phyloP scores from a whole-genome alignment of 2,329 filamentous ascomycete species.

The Aspergillus bombycis region DNA sequence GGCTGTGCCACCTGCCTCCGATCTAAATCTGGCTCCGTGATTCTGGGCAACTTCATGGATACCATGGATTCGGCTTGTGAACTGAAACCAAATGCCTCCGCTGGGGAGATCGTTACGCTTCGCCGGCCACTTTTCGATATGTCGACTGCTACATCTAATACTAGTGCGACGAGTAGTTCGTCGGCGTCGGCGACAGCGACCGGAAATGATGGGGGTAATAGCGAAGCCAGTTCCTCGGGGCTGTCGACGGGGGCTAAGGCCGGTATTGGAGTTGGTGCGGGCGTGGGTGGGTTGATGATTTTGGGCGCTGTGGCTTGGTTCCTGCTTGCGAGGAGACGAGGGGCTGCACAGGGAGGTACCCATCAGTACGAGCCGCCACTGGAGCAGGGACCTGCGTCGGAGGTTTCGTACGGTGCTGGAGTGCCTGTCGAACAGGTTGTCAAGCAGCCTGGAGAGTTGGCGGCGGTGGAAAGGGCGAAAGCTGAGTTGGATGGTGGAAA shows the following conservation, averaged over 20 bases:
- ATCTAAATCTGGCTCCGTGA: not conserved
- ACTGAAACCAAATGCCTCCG: conserved; percentile 1
- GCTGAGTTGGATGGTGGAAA: not conserved
- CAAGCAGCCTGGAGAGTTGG: not conserved
- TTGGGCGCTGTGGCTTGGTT: not conserved
- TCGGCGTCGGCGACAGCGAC: not conserved
- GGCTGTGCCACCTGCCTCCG: not conserved
- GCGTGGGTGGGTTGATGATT: not conserved
- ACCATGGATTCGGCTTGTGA: conserved; percentile 1
- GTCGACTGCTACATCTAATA: not conserved
- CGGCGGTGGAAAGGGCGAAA: not conserved
- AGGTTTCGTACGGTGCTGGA: not conserved
- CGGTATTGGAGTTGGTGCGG: not conserved
- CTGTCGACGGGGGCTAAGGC: not conserved
- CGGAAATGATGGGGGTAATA: not conserved
- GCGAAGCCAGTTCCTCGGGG: not conserved
- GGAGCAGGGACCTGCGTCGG: not conserved
- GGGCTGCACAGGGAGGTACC: not conserved
- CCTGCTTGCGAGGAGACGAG: not conserved
- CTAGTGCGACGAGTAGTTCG: not conserved
- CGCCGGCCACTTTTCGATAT: not conserved
- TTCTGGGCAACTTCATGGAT: conserved; percentile 8
- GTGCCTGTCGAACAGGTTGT: not conserved
- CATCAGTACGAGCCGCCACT: not conserved
- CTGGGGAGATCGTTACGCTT: not conserved